These are phyloP conservation scores for Lichtheimia hyalospora DNA, from an alignment of 371 early-diverging fungal species.

Conservation along the genomic window DNA sequence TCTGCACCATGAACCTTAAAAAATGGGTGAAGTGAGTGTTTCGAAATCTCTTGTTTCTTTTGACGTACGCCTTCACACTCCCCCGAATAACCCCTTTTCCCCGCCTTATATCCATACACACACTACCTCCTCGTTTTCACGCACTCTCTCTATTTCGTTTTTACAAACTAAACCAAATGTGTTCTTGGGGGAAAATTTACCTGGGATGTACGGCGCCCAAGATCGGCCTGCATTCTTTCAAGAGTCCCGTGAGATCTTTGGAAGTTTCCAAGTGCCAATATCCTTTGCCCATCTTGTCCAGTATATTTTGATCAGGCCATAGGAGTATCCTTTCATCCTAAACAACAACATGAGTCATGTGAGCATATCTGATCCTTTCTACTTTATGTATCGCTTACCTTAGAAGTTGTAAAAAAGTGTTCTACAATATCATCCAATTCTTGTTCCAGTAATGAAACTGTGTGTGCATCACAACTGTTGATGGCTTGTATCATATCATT, in stretches of 20 bases:
- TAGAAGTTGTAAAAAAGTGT: slow-evolving; percentile 7
- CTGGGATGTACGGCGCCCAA: slow-evolving; percentile 1
- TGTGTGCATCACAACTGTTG: neutral
- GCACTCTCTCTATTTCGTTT: too few relatives aligned
- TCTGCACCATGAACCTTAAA: slow-evolving; percentile 6
- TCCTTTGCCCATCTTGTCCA: neutral
- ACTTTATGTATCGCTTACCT: neutral
- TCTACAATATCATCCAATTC: slow-evolving; percentile 8
- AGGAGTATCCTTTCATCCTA: neutral
- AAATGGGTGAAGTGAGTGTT: too few relatives aligned
- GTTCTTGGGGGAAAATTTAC: neutral
- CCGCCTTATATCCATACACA: too few relatives aligned
- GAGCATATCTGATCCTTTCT: neutral
- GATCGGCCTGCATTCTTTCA: neutral
- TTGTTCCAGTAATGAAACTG: neutral
- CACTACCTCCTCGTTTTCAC: too few relatives aligned
- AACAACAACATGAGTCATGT: neutral
- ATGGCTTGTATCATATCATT: neutral
- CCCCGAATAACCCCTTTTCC: too few relatives aligned
- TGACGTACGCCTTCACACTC: too few relatives aligned
- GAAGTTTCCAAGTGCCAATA: neutral
- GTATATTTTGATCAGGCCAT: neutral
- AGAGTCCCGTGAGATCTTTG: neutral
- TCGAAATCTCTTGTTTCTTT: too few relatives aligned
- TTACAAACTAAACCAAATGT: neutral